These are phyloP conservation scores for Coprinopsis sp. DNA, from an alignment of 768 basidiomycete species.

Conservation along the genomic window DNA sequence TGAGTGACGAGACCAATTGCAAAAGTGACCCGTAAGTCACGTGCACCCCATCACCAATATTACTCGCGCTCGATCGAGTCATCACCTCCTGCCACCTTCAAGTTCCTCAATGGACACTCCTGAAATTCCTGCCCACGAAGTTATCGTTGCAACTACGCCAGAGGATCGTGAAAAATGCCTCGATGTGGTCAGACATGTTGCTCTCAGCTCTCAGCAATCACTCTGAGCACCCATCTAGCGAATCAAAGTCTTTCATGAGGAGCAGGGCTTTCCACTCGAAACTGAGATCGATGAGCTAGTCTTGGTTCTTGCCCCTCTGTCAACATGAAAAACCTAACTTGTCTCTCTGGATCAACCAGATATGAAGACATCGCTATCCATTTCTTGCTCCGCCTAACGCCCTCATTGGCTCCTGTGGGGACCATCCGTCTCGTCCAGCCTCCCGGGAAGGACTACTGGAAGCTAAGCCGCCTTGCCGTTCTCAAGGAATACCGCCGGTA, in stretches of 20 bases:
- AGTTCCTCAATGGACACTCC: slow-evolving; percentile 3
- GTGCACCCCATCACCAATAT: not conserved
- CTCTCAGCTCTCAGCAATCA: not conserved
- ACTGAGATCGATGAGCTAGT: slow-evolving; percentile 71
- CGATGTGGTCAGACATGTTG: slow-evolving; percentile 38
- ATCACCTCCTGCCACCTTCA: not conserved
- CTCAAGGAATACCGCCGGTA: slow-evolving; percentile 59
- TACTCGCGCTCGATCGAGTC: not conserved
- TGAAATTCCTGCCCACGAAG: slow-evolving; percentile 47
- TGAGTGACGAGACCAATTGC: not conserved
- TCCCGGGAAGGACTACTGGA: slow-evolving; percentile 48
- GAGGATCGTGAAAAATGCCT: slow-evolving; percentile 62
- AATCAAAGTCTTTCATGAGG: slow-evolving; percentile 55
- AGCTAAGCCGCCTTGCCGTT: slow-evolving; percentile 69
- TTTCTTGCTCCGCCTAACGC: slow-evolving; percentile 63
- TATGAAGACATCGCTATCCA: slow-evolving; percentile 62
- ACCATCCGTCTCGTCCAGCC: slow-evolving; percentile 54
- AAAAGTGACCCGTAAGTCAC: not conserved
- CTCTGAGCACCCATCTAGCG: slow-evolving; percentile 23
- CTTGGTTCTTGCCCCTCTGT: not conserved
- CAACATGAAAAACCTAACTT: slow-evolving; percentile 7
- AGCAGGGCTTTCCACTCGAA: slow-evolving; percentile 71
- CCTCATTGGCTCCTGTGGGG: slow-evolving; percentile 60
- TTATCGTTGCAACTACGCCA: slow-evolving; percentile 43
- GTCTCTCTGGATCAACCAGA: slow-evolving; percentile 34